Conservation (phyloP, 345 rosid species). For the Draba incana region DNA sequence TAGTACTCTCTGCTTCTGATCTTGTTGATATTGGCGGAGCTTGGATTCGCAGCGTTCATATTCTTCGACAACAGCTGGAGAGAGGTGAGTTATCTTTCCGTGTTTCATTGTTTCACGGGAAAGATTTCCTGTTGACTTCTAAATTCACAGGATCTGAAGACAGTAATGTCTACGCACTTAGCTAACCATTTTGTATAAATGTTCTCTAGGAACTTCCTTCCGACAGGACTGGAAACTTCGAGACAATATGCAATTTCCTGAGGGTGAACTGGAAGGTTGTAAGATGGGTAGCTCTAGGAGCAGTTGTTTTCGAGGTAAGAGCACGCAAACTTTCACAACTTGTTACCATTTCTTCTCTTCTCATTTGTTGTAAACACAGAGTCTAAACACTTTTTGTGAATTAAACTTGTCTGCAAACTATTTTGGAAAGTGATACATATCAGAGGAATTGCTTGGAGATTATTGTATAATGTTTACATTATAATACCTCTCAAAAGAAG, state of each 20-base stretch:
- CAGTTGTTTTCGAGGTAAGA: slow-evolving; percentile 83
- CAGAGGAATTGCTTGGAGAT: not conserved
- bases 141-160: slow-evolving; percentile 15
- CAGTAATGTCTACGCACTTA: slow-evolving; percentile 3
- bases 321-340: not conserved
- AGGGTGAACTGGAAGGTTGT: slow-evolving; percentile 76
- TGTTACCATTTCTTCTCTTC: slow-evolving; percentile 1
- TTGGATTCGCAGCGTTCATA: slow-evolving; percentile 90
- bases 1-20: slow-evolving; percentile 78
- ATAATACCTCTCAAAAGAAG: not conserved
- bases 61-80: slow-evolving; percentile 90
- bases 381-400: not conserved
- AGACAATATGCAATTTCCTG: slow-evolving; percentile 71
- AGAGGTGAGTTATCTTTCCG: slow-evolving; percentile 54
- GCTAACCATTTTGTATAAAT: slow-evolving; percentile 12
- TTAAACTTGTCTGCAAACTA: not conserved
- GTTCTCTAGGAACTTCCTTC: slow-evolving; percentile 71
- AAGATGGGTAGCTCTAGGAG: slow-evolving; percentile 94
- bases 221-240: slow-evolving; percentile 83
- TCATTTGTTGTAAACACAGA: not conserved
- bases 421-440: not conserved
- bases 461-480: not conserved
- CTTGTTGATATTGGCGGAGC: slow-evolving; percentile 84
- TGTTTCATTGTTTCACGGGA: not conserved
- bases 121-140: not conserved